Base-by-base conservation (phyloP, 805 yeast genomes). In the Nakazawaea wickerhamii region DNA sequence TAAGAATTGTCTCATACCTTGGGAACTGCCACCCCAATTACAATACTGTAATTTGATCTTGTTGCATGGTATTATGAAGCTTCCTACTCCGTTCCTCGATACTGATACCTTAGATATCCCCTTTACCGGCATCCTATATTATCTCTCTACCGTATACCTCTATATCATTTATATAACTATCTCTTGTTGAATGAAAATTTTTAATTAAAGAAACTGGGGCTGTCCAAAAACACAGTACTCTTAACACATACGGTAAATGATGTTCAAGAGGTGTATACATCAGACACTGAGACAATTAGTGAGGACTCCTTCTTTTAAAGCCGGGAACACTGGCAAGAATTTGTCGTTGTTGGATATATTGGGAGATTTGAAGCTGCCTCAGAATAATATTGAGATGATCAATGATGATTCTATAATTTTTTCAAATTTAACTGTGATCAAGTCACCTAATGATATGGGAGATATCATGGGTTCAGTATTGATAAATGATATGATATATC, bases 1-100 rank as follows among this genome's bases (percentile, higher is more conserved):
- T 32, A 93, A 64, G 46, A 84, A 78, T 43, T 83, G 80, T 57
- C 68, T 70, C 66, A 89, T 75, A 3, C 97, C 97, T 40, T 71
- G 71, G 1, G 98, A 90, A 2, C 95, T 84, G 18, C 97, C 98
- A 33, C 97, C 98, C 82, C 95, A 84, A 70, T 93, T 89, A 67
- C 96, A 89, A 65, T 81, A 93, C 47, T 85, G 83, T 36, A 93
- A 60, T 1, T 82, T 73, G 40, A 93, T 73, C 55, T 75, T 78
- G 53, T 75, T 78, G 67, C 98, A 89, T 30, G 90, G 88, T 19
- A 70, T 66, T 6, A 85, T 72, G 56, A 73, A 85, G 0, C 90
- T 78, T 3, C 89, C 88, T 17, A 84, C 67, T 40, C 95, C 95
- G 53, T 86, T 85, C 50, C 87, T 76, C 20, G 85, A 77, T 32